Base-by-base conservation (phyloP, 257 asterid species). In the Vinca minor region DNA sequence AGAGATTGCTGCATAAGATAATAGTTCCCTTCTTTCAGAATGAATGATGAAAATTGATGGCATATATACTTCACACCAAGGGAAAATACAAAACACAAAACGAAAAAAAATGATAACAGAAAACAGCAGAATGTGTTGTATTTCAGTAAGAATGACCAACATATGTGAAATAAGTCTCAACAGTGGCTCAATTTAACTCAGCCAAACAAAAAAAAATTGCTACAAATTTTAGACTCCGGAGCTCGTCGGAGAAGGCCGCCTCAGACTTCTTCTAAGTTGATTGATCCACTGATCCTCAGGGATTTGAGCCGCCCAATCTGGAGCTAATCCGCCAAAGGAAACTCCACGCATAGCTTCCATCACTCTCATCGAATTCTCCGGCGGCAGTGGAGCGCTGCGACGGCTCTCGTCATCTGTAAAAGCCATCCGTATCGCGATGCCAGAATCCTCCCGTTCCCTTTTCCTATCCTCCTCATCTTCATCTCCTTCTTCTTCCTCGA, bases 341-440 rank as follows among this genome's bases (percentile, higher is more conserved):
- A 88, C 63, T 52, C 74, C 78, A 1, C 93, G 84, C 96, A 89
- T 89, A 39, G 93, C 96, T 67, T 83, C 95, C 82, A 81, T 78
- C 67, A 89, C 95, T 70, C 96, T 81, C 50, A 64, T 79, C 39
- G 95, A 72, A 67, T 74, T 83, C 73, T 85, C 97, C 60, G 83
- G 73, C 65, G 98, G 45, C 78, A 91, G 58, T 1, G 95, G 94
- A 59, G 88, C 88, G 66, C 42, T 75, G 61, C 95, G 94, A 45
- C 98, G 92, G 78, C 73, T 73, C 77, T 83, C 91, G 69, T 88
- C 98, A 59, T 86, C 95, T 59, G 79, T 76, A 65, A 84, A 77
- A 28, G 96, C 96, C 34, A 84, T 82, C 76, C 76, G 77, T 9
- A 76, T 73, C 57, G 83, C 88, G 32, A 82, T 72, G 57, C 83